A percentile compares a stretch with the other conserved stretches of the same genome.
These are phyloP conservation scores for Chrysanthemum seticuspe DNA, from an alignment of 129 eudicot genomes.

Conservation along the genomic window DNA sequence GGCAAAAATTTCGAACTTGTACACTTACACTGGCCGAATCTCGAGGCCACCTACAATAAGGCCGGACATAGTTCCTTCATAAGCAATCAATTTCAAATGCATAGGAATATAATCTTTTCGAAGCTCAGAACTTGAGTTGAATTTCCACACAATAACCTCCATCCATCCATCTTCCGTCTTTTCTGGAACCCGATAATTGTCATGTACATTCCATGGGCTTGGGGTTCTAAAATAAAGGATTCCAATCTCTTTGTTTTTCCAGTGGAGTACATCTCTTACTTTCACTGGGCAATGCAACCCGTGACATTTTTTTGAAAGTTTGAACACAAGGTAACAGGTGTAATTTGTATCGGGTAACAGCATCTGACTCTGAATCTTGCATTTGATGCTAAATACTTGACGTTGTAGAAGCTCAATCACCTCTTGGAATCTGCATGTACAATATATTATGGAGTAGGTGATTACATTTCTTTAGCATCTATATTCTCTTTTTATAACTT, in stretches of 20 bases:
- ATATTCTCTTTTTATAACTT: no score
- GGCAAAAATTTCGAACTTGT: no score
- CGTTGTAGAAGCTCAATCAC: background rate
- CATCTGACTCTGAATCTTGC: background rate
- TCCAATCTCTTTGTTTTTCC: background rate
- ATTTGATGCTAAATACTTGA: background rate
- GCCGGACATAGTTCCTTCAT: background rate
- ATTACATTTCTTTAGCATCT: no score
- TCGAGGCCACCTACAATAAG: background rate
- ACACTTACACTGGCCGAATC: no score
- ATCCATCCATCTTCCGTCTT: background rate
- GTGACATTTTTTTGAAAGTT: background rate
- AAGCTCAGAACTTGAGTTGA: background rate
- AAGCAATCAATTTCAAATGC: background rate
- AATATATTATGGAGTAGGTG: no score
- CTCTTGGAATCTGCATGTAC: background rate
- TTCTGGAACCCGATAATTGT: background rate
- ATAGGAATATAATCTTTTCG: background rate
- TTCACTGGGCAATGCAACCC: background rate
- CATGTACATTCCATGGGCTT: background rate
- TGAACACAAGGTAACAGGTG: constrained; percentile 1
- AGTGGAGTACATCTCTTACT: background rate
- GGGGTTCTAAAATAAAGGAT: background rate
- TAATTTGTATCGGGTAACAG: background rate
- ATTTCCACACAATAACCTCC: background rate